Conservation (phyloP, 192 early-diverging fungal genomes). For the Coemansia sp. region DNA sequence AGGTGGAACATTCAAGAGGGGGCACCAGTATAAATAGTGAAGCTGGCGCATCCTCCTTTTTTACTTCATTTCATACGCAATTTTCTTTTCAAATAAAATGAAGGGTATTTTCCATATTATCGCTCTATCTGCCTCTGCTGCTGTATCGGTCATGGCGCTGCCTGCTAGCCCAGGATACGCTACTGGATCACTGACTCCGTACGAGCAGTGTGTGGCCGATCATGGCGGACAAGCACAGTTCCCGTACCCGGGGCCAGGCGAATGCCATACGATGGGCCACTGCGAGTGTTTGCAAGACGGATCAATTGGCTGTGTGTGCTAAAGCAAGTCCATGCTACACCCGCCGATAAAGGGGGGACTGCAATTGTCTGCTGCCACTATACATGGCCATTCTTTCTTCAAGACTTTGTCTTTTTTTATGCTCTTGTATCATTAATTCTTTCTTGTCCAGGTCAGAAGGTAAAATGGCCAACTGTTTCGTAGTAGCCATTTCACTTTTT, state of each 20-base stretch:
- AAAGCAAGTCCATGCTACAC: background rate
- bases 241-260: conserved; percentile 40
- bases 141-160: conserved; percentile 4
- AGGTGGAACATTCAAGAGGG: background rate
- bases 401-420: too few species aligned
- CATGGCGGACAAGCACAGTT: conserved; percentile 33
- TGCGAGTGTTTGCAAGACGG: conserved; percentile 41
- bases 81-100: conserved; percentile 6
- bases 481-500: too few species aligned
- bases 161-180: conserved; percentile 10
- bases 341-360: background rate
- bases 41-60: too few species aligned
- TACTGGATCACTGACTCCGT: conserved; percentile 7
- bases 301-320: conserved; percentile 42
- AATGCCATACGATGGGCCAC: conserved; percentile 32
- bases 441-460: too few species aligned
- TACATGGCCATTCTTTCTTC: too few species aligned
- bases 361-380: too few species aligned
- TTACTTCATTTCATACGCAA: background rate
- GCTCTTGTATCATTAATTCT: too few species aligned
- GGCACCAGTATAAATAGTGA: too few species aligned
- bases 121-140: conserved; percentile 4
- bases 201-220: conserved; percentile 36
- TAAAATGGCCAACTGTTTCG: too few species aligned
- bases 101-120: conserved; percentile 2